phyloP scores from a whole-genome alignment of 164 flowering plant species.

The Echeveria elegans region DNA sequence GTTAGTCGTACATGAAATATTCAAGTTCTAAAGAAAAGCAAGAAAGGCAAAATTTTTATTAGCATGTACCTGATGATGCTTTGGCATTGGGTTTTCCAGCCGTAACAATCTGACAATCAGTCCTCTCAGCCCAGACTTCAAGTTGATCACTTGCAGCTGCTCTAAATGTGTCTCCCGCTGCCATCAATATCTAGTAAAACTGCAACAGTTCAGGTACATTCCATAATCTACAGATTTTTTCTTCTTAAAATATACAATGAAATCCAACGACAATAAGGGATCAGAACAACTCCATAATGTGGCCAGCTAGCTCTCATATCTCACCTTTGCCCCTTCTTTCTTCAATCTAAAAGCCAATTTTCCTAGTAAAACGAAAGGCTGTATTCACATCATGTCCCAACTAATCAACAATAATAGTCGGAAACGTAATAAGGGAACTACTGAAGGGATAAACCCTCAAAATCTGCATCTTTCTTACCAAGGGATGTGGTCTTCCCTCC shows the following conservation, averaged over 20 bases:
- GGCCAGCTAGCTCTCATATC: slow-evolving; percentile 9
- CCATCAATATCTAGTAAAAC: slow-evolving; percentile 67
- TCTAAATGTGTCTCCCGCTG: slow-evolving; percentile 97
- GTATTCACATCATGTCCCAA: neutral
- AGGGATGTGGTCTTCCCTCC: slow-evolving; percentile 99
- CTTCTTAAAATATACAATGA: neutral
- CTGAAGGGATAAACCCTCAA: too few species aligned
- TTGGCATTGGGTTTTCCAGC: slow-evolving; percentile 72
- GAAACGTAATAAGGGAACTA: too few species aligned
- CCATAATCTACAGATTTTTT: neutral
- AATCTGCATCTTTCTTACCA: slow-evolving; percentile 31
- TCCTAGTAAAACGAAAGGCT: slow-evolving; percentile 43
- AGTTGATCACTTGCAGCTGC: slow-evolving; percentile 98
- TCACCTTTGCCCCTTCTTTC: slow-evolving; percentile 84
- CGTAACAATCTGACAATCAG: slow-evolving; percentile 82
- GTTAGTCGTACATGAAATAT: slow-evolving; percentile 15
- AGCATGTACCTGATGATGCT: slow-evolving; percentile 71
- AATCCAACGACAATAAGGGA: neutral
- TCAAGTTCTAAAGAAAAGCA: neutral
- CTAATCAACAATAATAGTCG: too few species aligned
- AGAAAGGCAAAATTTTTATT: neutral
- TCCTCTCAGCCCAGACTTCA: slow-evolving; percentile 94
- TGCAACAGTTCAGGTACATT: slow-evolving; percentile 12
- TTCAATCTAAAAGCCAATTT: slow-evolving; percentile 84
- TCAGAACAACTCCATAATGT: neutral